Evolutionary conservation across 1,284 basidiomycete genomes (phyloP).

Genomic region (Cerrena zonata): DNA sequence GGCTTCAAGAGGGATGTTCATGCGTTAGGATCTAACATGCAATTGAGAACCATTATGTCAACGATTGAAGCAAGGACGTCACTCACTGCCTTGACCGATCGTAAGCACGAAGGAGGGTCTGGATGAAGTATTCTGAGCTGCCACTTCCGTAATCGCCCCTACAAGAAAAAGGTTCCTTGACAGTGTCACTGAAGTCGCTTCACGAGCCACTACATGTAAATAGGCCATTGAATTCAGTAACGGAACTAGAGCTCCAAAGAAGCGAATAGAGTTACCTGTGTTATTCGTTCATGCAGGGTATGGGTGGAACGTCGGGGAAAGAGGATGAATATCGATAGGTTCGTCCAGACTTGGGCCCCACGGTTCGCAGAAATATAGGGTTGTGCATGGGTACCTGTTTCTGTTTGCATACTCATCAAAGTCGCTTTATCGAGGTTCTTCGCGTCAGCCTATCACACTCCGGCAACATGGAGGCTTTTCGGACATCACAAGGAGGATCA

Average conservation of each 20-base stretch:
- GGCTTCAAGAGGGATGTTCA: slow-evolving; percentile 54
- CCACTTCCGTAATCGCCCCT: not conserved
- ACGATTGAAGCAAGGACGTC: too few relatives aligned
- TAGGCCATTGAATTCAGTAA: slow-evolving; percentile 4
- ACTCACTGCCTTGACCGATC: too few relatives aligned
- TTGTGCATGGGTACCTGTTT: not conserved
- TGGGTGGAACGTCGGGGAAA: slow-evolving; percentile 9
- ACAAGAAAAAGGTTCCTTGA: too few relatives aligned
- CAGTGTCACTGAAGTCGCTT: too few relatives aligned
- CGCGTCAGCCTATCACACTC: slow-evolving; percentile 6
- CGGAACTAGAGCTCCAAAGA: not conserved
- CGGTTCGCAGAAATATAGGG: not conserved
- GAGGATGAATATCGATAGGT: slow-evolving; percentile 3
- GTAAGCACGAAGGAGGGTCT: too few relatives aligned
- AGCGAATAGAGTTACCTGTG: not conserved
- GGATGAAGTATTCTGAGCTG: not conserved
- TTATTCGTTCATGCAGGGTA: slow-evolving; percentile 2
- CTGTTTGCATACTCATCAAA: not conserved
- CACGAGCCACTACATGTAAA: not conserved
- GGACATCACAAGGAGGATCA: slow-evolving; percentile 15
- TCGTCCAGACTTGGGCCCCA: not conserved
- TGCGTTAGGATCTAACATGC: too few relatives aligned
- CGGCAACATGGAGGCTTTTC: slow-evolving; percentile 11
- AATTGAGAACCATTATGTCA: too few relatives aligned
- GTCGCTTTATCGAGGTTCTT: slow-evolving; percentile 4